Conservation (phyloP, 805 yeast species). For the Barnettozyma sucrosica region DNA sequence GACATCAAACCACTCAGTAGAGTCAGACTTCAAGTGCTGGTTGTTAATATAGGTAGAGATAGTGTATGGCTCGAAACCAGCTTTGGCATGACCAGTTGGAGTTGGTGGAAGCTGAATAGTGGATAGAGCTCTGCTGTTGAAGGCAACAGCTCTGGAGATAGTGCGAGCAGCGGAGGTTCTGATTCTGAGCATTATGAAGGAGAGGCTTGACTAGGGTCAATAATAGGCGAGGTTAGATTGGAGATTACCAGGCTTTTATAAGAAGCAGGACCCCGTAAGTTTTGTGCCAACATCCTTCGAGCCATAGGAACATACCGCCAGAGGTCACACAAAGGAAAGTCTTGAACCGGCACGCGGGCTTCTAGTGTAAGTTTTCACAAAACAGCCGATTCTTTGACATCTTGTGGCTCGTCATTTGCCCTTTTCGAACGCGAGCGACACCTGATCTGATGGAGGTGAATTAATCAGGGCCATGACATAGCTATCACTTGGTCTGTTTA, state of each 20-base stretch:
- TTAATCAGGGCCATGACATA: neutral
- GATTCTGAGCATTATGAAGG: slow-evolving; percentile 7
- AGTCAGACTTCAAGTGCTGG: slow-evolving; percentile 40
- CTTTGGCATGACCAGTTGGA: slow-evolving; percentile 38
- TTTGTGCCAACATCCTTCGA: slow-evolving; percentile 1
- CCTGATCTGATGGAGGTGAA: neutral
- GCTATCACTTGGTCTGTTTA: neutral
- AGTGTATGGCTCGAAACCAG: slow-evolving; percentile 38
- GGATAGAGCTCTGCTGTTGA: slow-evolving; percentile 15
- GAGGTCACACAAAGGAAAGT: neutral
- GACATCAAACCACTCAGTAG: slow-evolving; percentile 59
- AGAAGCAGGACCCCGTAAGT: neutral
- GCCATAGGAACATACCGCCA: neutral
- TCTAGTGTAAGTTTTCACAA: neutral
- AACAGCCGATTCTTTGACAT: neutral
- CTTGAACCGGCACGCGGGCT: neutral
- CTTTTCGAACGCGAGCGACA: neutral
- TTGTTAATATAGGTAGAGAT: slow-evolving; percentile 47
- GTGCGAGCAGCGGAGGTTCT: slow-evolving; percentile 2
- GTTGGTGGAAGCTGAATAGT: slow-evolving; percentile 22
- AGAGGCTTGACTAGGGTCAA: neutral
- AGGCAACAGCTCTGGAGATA: slow-evolving; percentile 4
- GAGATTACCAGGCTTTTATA: neutral
- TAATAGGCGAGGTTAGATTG: neutral
- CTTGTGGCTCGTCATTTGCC: neutral